These are phyloP conservation scores for Colletotrichum eremochloae DNA, from an alignment of 2,329 filamentous ascomycete genomes.

Conservation along the genomic window DNA sequence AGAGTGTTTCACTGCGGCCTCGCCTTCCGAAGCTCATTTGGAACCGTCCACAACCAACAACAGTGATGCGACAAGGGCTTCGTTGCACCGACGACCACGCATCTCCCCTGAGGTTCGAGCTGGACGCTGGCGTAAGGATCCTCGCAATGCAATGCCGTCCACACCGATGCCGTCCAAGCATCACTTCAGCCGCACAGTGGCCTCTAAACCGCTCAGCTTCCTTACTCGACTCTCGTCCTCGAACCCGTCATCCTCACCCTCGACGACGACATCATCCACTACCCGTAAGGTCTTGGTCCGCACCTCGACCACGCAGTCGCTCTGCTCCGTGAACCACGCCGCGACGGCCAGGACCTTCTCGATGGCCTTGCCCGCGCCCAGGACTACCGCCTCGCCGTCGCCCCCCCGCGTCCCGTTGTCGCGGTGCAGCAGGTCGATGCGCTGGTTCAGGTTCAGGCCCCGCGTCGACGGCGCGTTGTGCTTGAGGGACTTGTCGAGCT, in stretches of 20 bases:
- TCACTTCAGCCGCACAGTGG: slow-evolving; percentile 62
- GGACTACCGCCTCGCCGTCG: slow-evolving; percentile 64
- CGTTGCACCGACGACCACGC: neutral
- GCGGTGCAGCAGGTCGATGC: slow-evolving; percentile 59
- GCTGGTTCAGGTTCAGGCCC: slow-evolving; percentile 59
- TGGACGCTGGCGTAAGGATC: neutral
- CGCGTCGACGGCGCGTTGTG: slow-evolving; percentile 61
- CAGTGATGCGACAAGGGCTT: neutral
- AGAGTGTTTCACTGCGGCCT: neutral
- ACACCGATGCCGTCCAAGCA: neutral
- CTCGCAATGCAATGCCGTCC: neutral
- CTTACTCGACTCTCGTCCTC: slow-evolving; percentile 57
- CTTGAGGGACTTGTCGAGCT: slow-evolving; percentile 67
- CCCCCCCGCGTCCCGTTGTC: slow-evolving; percentile 47
- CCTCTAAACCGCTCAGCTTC: slow-evolving; percentile 66
- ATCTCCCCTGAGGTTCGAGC: neutral
- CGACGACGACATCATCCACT: slow-evolving; percentile 74
- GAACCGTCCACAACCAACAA: neutral
- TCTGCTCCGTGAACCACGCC: slow-evolving; percentile 73
- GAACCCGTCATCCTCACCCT: slow-evolving; percentile 53
- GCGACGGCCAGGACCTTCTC: slow-evolving; percentile 73
- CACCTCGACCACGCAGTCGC: slow-evolving; percentile 69
- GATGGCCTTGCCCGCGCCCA: slow-evolving; percentile 77
- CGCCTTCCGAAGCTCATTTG: neutral
- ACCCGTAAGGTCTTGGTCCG: slow-evolving; percentile 74